Conservation (phyloP, 139 green algal species). For the Tetradesmus obliquus region DNA sequence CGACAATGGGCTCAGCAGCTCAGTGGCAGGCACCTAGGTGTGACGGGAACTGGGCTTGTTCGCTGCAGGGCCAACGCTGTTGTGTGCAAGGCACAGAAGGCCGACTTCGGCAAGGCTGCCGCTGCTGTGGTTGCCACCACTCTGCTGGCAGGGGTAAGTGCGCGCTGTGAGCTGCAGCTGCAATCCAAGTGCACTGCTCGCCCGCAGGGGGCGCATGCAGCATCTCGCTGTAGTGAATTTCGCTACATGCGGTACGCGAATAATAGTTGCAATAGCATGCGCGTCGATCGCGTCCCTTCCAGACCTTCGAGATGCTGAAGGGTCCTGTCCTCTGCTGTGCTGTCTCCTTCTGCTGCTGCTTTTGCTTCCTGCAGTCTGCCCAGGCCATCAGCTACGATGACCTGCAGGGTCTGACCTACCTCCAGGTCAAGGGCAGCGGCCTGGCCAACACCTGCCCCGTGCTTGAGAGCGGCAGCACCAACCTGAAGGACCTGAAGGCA, state of each 20-base stretch:
- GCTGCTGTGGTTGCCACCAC: slow-evolving; percentile 73
- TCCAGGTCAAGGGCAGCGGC: slow-evolving; percentile 98
- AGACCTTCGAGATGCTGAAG: not conserved
- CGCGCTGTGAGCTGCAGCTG: slow-evolving; percentile 7
- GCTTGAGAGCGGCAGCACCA: slow-evolving; percentile 78
- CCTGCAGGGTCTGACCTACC: slow-evolving; percentile 96
- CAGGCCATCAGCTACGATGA: slow-evolving; percentile 95
- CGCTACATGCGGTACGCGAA: not conserved
- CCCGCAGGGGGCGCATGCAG: not conserved
- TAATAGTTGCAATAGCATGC: not conserved
- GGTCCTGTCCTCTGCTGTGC: not conserved
- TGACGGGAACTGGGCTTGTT: not conserved
- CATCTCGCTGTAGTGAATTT: not conserved
- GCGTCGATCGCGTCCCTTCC: not conserved
- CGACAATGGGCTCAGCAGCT: slow-evolving; percentile 4
- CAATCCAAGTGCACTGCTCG: not conserved
- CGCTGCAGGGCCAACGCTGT: slow-evolving; percentile 42
- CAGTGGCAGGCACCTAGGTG: not conserved
- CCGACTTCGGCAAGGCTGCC: slow-evolving; percentile 58
- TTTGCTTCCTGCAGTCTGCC: slow-evolving; percentile 65
- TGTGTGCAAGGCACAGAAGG: slow-evolving; percentile 65
- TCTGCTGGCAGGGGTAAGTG: slow-evolving; percentile 83
- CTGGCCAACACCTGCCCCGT: slow-evolving; percentile 99
- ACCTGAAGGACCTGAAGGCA: slow-evolving; percentile 88
- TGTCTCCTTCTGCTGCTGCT: not conserved